Evolutionary conservation across 2,329 filamentous ascomycete genomes (phyloP).

Genomic region (Aspergillus udagawae): DNA sequence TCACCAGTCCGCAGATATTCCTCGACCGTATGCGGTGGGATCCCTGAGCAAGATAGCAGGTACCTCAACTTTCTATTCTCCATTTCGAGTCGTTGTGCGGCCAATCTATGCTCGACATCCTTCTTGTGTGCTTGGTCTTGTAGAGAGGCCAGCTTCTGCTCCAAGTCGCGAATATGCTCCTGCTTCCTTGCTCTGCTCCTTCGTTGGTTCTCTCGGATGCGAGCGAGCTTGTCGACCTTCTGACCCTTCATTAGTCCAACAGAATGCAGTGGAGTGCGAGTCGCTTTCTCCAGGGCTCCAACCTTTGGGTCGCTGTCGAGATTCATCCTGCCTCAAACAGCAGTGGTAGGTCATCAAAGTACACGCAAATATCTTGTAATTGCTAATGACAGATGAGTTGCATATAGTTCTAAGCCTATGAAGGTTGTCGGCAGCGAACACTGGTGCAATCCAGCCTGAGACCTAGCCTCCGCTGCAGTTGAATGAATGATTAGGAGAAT

Average conservation of each 20-base stretch:
- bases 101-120: conserved; percentile 33
- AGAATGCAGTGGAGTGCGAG: neutral
- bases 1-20: conserved; percentile 23
- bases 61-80: conserved; percentile 30
- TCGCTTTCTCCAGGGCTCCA: neutral
- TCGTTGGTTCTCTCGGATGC: conserved; percentile 37
- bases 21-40: conserved; percentile 21
- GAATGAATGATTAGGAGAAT: neutral
- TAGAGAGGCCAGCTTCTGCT: conserved; percentile 26
- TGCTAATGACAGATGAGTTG: neutral
- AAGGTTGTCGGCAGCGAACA: neutral
- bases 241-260: conserved; percentile 4
- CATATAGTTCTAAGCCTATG: neutral
- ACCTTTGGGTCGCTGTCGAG: conserved; percentile 11
- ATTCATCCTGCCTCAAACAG: neutral
- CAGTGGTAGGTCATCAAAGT: neutral
- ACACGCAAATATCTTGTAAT: neutral
- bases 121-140: conserved; percentile 26
- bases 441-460: neutral
- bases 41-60: conserved; percentile 23
- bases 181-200: conserved; percentile 34
- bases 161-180: conserved; percentile 34
- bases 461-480: no score
- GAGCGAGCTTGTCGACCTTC: conserved; percentile 35
- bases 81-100: conserved; percentile 28